phyloP scores from a whole-genome alignment of 352 stramenopile species.

The Phytopythium helicoides region DNA sequence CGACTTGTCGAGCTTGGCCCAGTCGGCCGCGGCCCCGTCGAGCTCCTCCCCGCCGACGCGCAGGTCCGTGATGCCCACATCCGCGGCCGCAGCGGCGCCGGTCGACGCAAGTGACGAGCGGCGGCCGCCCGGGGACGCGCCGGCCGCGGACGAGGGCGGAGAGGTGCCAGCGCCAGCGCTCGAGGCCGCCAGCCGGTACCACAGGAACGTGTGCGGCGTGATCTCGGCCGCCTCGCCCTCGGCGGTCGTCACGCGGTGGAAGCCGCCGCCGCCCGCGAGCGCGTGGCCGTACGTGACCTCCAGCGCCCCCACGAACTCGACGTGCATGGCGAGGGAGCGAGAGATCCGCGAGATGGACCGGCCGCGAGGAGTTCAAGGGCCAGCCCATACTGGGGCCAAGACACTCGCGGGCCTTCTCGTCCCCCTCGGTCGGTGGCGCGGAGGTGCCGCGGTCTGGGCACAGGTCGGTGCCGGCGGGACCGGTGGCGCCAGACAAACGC shows the following conservation, averaged over 20 bases:
- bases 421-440: no score
- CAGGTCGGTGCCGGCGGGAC: no score
- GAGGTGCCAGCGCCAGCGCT: conserved; percentile 9
- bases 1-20: conserved; percentile 73
- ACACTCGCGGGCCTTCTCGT: no score
- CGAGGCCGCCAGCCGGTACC: conserved; percentile 56
- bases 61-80: conserved; percentile 51
- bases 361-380: no score
- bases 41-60: conserved; percentile 34
- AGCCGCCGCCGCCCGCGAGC: conserved; percentile 70
- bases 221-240: conserved; percentile 77
- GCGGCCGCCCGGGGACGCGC: conserved; percentile 7
- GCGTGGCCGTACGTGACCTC: conserved; percentile 88
- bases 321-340: conserved; percentile 43
- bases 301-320: conserved; percentile 63
- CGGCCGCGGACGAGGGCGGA: conserved; percentile 5
- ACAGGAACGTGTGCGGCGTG: conserved; percentile 79
- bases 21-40: conserved; percentile 11
- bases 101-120: conserved; percentile 1
- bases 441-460: no score
- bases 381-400: no score
- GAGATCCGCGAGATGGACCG: no score
- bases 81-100: conserved; percentile 7
- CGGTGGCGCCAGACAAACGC: no score
- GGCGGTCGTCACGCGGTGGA: conserved; percentile 79